Evolutionary conservation across 2,329 filamentous ascomycete species (phyloP).

Genomic region (Clonostachys byssicola): DNA sequence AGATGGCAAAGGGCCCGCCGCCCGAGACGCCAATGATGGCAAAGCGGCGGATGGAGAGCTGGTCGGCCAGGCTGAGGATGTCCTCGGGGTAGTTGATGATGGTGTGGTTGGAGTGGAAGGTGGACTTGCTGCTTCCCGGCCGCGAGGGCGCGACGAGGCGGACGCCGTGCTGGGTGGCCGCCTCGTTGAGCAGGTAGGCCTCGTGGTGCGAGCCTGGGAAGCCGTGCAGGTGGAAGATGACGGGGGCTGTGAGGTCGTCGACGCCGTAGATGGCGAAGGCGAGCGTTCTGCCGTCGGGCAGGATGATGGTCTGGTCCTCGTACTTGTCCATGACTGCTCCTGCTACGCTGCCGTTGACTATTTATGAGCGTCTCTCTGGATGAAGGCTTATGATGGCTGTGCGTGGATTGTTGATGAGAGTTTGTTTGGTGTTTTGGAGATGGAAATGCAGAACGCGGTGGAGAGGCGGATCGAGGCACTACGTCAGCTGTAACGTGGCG

Average conservation of each 20-base stretch:
- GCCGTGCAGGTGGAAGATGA: slow-evolving; percentile 23
- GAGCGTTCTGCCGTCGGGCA: slow-evolving; percentile 16
- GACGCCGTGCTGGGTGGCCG: slow-evolving; percentile 5
- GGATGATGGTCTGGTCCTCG: slow-evolving; percentile 4
- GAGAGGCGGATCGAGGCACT: too few relatives aligned
- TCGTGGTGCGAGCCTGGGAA: slow-evolving; percentile 26
- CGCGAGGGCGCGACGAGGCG: slow-evolving; percentile 25
- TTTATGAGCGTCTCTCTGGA: too few relatives aligned
- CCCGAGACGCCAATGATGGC: slow-evolving; percentile 19
- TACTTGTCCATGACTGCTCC: neutral
- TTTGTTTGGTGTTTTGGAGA: too few relatives aligned
- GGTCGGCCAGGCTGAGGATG: slow-evolving; percentile 15
- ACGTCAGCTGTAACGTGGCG: too few relatives aligned
- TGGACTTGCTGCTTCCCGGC: slow-evolving; percentile 27
- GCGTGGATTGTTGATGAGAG: too few relatives aligned
- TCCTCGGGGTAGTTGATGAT: slow-evolving; percentile 19
- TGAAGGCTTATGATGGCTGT: too few relatives aligned
- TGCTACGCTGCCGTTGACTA: too few relatives aligned
- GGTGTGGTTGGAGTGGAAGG: slow-evolving; percentile 15
- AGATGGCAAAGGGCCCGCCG: slow-evolving; percentile 19
- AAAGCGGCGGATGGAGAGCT: slow-evolving; percentile 10
- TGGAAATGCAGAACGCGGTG: too few relatives aligned
- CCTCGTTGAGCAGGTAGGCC: slow-evolving; percentile 10
- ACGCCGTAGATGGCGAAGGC: slow-evolving; percentile 15
- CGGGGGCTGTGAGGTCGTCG: neutral